Base-by-base conservation (phyloP, 371 early-diverging fungal genomes). In the Mucor racemosus region DNA sequence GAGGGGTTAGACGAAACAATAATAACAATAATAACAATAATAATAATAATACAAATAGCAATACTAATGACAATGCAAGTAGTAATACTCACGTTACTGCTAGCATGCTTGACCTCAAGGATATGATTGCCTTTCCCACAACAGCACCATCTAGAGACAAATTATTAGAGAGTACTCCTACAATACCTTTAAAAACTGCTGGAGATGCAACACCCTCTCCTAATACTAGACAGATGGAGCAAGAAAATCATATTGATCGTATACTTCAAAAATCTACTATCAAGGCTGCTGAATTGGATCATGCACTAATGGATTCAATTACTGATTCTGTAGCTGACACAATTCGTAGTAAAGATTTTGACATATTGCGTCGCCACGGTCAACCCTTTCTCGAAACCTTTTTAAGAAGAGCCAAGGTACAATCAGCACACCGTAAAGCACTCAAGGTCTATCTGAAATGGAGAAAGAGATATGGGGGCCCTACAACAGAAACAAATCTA, bases 391-490 rank as follows among this genome's bases (percentile, higher is more conserved):
- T 90, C 54, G 85, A 86, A 6, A 70, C 84, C 5, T 81, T 82
- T 48, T 58, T 82, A 9, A 67, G 79, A 14, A 78, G 84, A 21
- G 76, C 84, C 7, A 82, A 77, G 58, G 68, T 83, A 7, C 82
- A 78, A 19, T 78, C 84, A 14, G 81, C 84, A 7, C 86, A 90
- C 35, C 79, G 82, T 35, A 88, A 88, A 58, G 88, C 88, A 4
- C 74, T 80, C 21, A 80, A 81, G 50, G 82, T 88, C 6, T 87
- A 87, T 39, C 69, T 74, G 1, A 85, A 88, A 68, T 89, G 90
- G 90, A 77, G 81, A 58, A 76, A 79, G 21, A 72, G 82, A 6
- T 84, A 85, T 67, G 74, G 78, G 57, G 81, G 78, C 26, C 76
- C 76, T 10, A 77, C 79, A 19, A 71, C 68, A 10, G 69, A 72